Conservation (phyloP, 257 asterid species). For the Solanum ossicruentum region DNA sequence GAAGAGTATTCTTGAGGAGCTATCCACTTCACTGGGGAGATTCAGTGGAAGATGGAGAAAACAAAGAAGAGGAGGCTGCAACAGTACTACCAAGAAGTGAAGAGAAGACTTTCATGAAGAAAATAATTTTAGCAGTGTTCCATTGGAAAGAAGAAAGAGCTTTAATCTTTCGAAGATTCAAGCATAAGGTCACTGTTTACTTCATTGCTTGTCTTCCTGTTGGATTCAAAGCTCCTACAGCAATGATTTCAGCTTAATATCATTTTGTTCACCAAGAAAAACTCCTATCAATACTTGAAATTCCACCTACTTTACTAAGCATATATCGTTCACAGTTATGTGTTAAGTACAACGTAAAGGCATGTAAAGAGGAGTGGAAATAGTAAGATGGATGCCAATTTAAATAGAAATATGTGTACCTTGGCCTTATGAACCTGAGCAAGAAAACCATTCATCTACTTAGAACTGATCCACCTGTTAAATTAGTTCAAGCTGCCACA, state of each 20-base stretch:
- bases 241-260: conserved; percentile 37
- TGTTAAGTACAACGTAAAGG: background rate
- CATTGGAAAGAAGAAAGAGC: conserved; percentile 63
- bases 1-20: conserved; percentile 78
- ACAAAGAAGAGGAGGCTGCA: background rate
- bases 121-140: conserved; percentile 35
- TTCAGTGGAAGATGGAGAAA: conserved; percentile 19
- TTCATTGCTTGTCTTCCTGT: conserved; percentile 61
- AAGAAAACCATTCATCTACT: background rate
- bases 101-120: conserved; percentile 32
- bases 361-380: background rate
- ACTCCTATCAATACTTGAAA: background rate
- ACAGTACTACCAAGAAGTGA: background rate
- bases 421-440: background rate
- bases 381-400: background rate
- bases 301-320: background rate
- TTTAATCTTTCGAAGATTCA: conserved; percentile 50
- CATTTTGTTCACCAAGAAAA: background rate
- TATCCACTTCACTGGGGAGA: conserved; percentile 60
- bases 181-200: conserved; percentile 51
- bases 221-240: conserved; percentile 37
- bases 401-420: background rate
- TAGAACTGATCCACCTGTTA: background rate
- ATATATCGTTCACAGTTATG: background rate
- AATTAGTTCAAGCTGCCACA: background rate